A percentile compares a stretch with the other conserved stretches of the same genome.
These are phyloP conservation scores for Geosmithia putterillii DNA, from an alignment of 2,329 filamentous ascomycete genomes.

Conservation along the genomic window DNA sequence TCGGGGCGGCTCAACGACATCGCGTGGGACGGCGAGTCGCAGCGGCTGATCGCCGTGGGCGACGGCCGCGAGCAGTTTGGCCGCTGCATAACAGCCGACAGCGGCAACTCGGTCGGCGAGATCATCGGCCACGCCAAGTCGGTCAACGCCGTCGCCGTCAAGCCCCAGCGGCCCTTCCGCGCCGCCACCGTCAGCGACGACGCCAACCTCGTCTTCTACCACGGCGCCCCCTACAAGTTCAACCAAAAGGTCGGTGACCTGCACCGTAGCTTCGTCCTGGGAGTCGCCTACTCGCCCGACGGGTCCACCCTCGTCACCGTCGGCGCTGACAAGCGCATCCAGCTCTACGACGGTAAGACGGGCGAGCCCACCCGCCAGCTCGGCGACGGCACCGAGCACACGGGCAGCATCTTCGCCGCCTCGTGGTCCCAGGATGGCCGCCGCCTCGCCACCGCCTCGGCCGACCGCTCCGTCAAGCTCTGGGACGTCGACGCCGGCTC, in stretches of 20 bases:
- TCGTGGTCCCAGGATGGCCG: slow-evolving; percentile 84
- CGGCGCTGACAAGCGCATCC: slow-evolving; percentile 84
- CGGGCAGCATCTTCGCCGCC: slow-evolving; percentile 83
- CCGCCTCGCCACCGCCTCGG: slow-evolving; percentile 79
- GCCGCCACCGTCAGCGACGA: slow-evolving; percentile 90
- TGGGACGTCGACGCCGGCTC: slow-evolving; percentile 82
- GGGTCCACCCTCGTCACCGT: slow-evolving; percentile 74
- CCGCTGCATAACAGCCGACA: slow-evolving; percentile 89
- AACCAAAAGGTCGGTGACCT: slow-evolving; percentile 65
- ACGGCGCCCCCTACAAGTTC: slow-evolving; percentile 94
- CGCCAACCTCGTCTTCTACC: slow-evolving; percentile 78
- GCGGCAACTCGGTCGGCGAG: slow-evolving; percentile 91
- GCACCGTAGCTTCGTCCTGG: slow-evolving; percentile 84
- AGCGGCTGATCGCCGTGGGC: slow-evolving; percentile 91
- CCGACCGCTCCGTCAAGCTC: slow-evolving; percentile 86
- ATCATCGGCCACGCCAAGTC: slow-evolving; percentile 83
- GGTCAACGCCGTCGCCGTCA: slow-evolving; percentile 84
- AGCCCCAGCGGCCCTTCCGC: slow-evolving; percentile 78
- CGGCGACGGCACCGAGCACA: slow-evolving; percentile 75
- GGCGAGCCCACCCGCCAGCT: slow-evolving; percentile 71
- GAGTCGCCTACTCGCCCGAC: slow-evolving; percentile 80
- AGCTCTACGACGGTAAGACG: slow-evolving; percentile 93
- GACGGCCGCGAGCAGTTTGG: slow-evolving; percentile 90
- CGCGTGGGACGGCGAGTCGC: slow-evolving; percentile 94
- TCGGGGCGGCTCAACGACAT: slow-evolving; percentile 92